Base-by-base conservation (phyloP, 371 early-diverging fungal species). In the Lichtheimia ramosa region DNA sequence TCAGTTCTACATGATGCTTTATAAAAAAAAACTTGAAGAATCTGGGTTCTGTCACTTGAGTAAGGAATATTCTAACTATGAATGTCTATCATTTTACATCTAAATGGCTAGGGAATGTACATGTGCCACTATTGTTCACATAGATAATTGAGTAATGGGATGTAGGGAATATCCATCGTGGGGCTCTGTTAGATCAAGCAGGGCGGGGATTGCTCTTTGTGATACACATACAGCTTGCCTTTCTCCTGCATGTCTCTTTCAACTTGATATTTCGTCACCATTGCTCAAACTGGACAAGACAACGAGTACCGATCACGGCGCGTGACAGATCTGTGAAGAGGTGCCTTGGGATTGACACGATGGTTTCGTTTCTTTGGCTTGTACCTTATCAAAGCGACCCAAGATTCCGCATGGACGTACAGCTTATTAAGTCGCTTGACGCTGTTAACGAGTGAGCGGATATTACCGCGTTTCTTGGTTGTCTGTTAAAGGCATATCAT, bases 371-470 rank as follows among this genome's bases (percentile, higher is more conserved):
- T 61, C 14, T 14, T 48, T 34, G 12, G 6, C 48, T 10, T 54
- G 23, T 48, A 64, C 60, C 65, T 59, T 64, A 59, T 43, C 55
- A 55, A n/a, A 78, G 77, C 52, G 93, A 93, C 63, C 87, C 92
- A 55, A 86, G 89, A 63, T 94, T 86, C 73, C 80, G 84, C 53
- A 88, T 89, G 64, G 93, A 94, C 62, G 87, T 82, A 23, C 89
- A 89, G 61, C 77, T 89, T 13, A 85, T 97, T 20, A 96, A 96
- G 55, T 89, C 93, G 10, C 96, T 97, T 63, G 97, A 97, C 69
- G 81, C 90, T 25, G 91, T 97, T 14, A 90, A 84, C 61, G 97
- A 96, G 69, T 97, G 97, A 96, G 94, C 96, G 1, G 97, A 97
- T 75, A 90, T 96, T 43, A 95, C 93, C 42, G 89, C 95, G 18